These are phyloP conservation scores for Batkoa obscura DNA, from an alignment of 371 early-diverging fungal genomes.

Conservation along the genomic window DNA sequence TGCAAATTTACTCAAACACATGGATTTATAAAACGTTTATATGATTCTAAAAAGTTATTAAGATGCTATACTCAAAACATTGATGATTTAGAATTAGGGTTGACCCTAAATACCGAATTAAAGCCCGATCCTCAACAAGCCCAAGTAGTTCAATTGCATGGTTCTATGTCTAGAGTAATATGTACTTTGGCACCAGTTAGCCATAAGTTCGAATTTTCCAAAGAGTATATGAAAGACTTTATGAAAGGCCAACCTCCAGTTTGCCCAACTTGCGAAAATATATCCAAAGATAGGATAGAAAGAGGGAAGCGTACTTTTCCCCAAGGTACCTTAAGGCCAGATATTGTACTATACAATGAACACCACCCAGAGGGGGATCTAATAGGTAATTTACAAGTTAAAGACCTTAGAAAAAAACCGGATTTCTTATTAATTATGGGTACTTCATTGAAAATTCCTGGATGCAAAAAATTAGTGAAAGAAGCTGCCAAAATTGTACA, in stretches of 20 bases:
- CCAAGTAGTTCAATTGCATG: conserved; percentile 79
- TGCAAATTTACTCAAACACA: conserved; percentile 79
- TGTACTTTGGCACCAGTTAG: conserved; percentile 61
- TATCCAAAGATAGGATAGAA: background rate
- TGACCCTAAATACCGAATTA: conserved; percentile 22
- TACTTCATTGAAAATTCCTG: conserved; percentile 90
- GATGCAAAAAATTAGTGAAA: conserved; percentile 76
- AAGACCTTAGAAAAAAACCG: conserved; percentile 51
- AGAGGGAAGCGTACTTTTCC: conserved; percentile 54
- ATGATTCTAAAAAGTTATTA: conserved; percentile 45
- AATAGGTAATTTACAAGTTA: conserved; percentile 46
- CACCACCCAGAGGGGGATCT: conserved; percentile 74
- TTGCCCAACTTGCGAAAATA: conserved; percentile 58
- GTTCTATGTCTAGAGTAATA: conserved; percentile 60
- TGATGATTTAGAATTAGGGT: conserved; percentile 76
- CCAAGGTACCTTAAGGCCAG: conserved; percentile 78
- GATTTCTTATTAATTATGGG: conserved; percentile 95
- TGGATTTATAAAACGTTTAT: conserved; percentile 55
- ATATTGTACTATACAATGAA: conserved; percentile 95
- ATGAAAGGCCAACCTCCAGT: conserved; percentile 44
- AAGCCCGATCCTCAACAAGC: conserved; percentile 13
- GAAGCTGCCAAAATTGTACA: conserved; percentile 57
- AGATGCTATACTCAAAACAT: conserved; percentile 97
- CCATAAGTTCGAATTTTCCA: conserved; percentile 27
- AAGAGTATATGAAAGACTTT: conserved; percentile 27